A percentile compares a stretch with the other conserved stretches of the same genome.
phyloP scores from a whole-genome alignment of 768 basidiomycete genomes.

The Panaeolus cyanescens region DNA sequence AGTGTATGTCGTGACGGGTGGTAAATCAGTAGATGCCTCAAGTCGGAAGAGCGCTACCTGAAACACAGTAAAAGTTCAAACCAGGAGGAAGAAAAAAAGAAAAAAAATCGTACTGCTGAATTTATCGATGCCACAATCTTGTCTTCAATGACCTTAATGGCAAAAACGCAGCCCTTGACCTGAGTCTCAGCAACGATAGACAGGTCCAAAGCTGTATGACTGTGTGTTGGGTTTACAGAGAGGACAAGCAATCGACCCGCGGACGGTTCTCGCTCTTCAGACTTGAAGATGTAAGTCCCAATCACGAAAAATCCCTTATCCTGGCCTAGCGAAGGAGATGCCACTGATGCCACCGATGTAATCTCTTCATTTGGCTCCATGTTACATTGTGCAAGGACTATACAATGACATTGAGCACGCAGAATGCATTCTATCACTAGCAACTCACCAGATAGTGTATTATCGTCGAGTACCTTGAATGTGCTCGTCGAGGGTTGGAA shows the following conservation, averaged over 20 bases:
- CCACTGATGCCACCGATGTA: slow-evolving; percentile 47
- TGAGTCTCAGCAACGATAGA: slow-evolving; percentile 42
- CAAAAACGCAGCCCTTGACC: slow-evolving; percentile 71
- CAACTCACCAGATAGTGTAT: slow-evolving; percentile 60
- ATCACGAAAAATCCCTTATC: slow-evolving; percentile 47
- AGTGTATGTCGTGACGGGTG: slow-evolving; percentile 29
- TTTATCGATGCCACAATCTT: slow-evolving; percentile 73
- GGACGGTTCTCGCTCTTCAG: slow-evolving; percentile 50
- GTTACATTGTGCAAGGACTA: slow-evolving; percentile 50
- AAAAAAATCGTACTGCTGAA: slow-evolving; percentile 58
- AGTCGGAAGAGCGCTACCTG: slow-evolving; percentile 53
- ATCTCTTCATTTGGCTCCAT: slow-evolving; percentile 64
- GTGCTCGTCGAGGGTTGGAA: slow-evolving; percentile 47
- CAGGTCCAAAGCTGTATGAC: slow-evolving; percentile 34
- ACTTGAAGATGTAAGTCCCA: slow-evolving; percentile 45
- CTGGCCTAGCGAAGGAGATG: slow-evolving; percentile 27
- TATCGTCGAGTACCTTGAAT: slow-evolving; percentile 69
- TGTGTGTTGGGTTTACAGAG: background rate
- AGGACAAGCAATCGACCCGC: slow-evolving; percentile 67
- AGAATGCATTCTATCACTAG: background rate
- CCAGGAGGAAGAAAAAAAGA: background rate
- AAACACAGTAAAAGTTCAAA: background rate
- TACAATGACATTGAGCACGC: background rate
- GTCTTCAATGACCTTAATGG: slow-evolving; percentile 50
- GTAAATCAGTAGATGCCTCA: slow-evolving; percentile 29